These are phyloP conservation scores for Aspergillus oerlinghausenensis DNA, from an alignment of 2,329 filamentous ascomycete genomes.

Conservation along the genomic window DNA sequence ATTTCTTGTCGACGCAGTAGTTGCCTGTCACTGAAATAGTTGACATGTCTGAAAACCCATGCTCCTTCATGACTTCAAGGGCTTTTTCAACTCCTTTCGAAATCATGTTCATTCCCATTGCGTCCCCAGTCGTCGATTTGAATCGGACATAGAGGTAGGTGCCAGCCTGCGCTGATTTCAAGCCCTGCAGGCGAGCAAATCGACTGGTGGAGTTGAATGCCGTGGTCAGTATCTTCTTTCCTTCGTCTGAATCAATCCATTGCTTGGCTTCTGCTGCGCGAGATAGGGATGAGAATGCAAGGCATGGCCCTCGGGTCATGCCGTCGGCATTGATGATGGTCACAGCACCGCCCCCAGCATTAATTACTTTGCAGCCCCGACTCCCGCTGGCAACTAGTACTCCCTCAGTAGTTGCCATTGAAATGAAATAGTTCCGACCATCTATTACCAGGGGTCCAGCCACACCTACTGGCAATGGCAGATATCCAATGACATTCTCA, in stretches of 20 bases:
- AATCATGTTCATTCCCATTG: conserved; percentile 99
- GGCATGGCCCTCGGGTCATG: conserved; percentile 95
- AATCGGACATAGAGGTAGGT: conserved; percentile 96
- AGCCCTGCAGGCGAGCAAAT: conserved; percentile 80
- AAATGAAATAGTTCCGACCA: conserved; percentile 91
- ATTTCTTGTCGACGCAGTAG: conserved; percentile 98
- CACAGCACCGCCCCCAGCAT: conserved; percentile 84
- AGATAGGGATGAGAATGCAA: conserved; percentile 82
- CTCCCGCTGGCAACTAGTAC: conserved; percentile 91
- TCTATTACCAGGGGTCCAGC: conserved; percentile 92
- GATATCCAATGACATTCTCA: conserved; percentile 94
- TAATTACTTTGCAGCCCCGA: conserved; percentile 95
- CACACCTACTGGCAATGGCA: conserved; percentile 89
- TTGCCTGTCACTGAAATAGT: conserved; percentile 94
- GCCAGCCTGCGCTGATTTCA: conserved; percentile 91
- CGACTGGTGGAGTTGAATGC: conserved; percentile 97
- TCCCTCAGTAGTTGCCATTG: conserved; percentile 98
- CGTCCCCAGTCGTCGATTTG: conserved; percentile 97
- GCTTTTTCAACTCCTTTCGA: conserved; percentile 98
- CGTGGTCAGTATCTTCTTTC: conserved; percentile 75
- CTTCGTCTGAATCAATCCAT: conserved; percentile 90
- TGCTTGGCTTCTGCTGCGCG: conserved; percentile 89
- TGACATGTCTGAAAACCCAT: conserved; percentile 91
- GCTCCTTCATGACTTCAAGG: conserved; percentile 81
- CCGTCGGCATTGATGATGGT: conserved; percentile 91